These are phyloP conservation scores for Candolleomyces aberdarensis DNA, from an alignment of 768 basidiomycete species.

Conservation along the genomic window DNA sequence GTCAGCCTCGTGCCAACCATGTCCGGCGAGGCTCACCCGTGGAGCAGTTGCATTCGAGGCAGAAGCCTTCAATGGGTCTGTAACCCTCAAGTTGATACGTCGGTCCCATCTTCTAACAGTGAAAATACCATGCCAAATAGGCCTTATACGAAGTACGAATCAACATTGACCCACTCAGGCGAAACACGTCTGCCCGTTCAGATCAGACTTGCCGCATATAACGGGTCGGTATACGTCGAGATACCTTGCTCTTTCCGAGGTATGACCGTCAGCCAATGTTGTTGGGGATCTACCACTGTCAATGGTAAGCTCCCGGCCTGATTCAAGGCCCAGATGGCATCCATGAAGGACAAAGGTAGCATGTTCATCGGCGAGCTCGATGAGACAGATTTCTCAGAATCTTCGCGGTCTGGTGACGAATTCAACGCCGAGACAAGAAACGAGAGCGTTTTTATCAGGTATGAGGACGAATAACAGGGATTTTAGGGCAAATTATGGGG, in stretches of 20 bases:
- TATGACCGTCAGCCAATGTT: constrained; percentile 28
- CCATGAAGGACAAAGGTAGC: constrained; percentile 28
- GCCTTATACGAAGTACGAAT: neutral
- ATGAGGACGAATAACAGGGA: constrained; percentile 26
- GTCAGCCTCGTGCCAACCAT: constrained; percentile 11
- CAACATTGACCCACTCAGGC: neutral
- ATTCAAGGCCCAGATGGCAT: constrained; percentile 25
- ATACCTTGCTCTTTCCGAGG: constrained; percentile 42
- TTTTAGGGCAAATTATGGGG: too few relatives aligned
- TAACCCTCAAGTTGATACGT: constrained; percentile 27
- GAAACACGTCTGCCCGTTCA: constrained; percentile 21
- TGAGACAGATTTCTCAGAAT: neutral
- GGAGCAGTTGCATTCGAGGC: constrained; percentile 12
- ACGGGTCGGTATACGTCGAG: constrained; percentile 33
- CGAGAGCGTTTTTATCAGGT: constrained; percentile 35
- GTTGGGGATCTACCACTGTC: constrained; percentile 30
- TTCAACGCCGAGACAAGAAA: constrained; percentile 31
- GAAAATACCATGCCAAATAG: neutral
- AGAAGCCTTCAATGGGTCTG: constrained; percentile 25
- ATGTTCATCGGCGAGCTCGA: constrained; percentile 41
- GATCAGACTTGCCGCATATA: constrained; percentile 19
- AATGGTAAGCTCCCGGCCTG: constrained; percentile 31
- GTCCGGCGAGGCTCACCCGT: constrained; percentile 6
- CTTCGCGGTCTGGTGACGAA: constrained; percentile 38
- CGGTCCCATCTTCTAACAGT: too few relatives aligned